Percentiles rank a stretch among this genome's conserved stretches.
These are phyloP conservation scores for Corylus heterophylla DNA, from an alignment of 306 rosid species.

Conservation along the genomic window DNA sequence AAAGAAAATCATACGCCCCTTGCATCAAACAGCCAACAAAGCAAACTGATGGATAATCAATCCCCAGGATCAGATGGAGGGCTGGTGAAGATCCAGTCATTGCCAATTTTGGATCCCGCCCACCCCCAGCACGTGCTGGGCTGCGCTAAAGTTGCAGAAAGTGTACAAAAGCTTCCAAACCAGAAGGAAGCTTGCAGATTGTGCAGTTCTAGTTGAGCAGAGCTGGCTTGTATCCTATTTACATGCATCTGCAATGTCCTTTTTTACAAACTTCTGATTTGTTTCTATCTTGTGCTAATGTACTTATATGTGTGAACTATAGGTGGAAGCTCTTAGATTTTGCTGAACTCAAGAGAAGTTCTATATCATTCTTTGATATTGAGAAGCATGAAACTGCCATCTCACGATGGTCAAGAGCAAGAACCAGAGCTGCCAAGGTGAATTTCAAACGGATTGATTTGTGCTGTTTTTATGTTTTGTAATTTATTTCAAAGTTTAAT, in stretches of 20 bases:
- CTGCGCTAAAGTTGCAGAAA: conserved; percentile 92
- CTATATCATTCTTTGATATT: conserved; percentile 88
- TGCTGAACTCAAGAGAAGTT: conserved; percentile 91
- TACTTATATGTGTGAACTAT: conserved; percentile 20
- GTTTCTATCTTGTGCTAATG: conserved; percentile 31
- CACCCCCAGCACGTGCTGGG: conserved; percentile 66
- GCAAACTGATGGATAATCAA: conserved; percentile 44
- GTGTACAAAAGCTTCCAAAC: conserved; percentile 98
- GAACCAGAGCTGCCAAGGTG: conserved; percentile 99
- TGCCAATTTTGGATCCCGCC: conserved; percentile 53
- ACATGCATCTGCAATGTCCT: conserved; percentile 7
- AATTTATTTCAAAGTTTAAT: conserved; percentile 14
- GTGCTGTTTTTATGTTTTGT: conserved; percentile 2
- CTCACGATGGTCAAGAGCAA: conserved; percentile 98
- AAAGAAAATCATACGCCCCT: conserved; percentile 26
- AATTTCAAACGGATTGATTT: conserved; percentile 7
- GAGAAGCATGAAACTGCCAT: conserved; percentile 95
- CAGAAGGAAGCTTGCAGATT: conserved; percentile 94
- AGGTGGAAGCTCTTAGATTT: conserved; percentile 99
- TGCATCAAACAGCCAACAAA: conserved; percentile 33
- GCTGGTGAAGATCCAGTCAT: conserved; percentile 34
- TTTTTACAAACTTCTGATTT: neutral
- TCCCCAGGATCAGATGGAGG: conserved; percentile 37
- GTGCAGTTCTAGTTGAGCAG: conserved; percentile 97
- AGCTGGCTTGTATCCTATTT: conserved; percentile 67